These are phyloP conservation scores for Mortierella hygrophila DNA, from an alignment of 192 early-diverging fungal genomes.

Conservation along the genomic window DNA sequence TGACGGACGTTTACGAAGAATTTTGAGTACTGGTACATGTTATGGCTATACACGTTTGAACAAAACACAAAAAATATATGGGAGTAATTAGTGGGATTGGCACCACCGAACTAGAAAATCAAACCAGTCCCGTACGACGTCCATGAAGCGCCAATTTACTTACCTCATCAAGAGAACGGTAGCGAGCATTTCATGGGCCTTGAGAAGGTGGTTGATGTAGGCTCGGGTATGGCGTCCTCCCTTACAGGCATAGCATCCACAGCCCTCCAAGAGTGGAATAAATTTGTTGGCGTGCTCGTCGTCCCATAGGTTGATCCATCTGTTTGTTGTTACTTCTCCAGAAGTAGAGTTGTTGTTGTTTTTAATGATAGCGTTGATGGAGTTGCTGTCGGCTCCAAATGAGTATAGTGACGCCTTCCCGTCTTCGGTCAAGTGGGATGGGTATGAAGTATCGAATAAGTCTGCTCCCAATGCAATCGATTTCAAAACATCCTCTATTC, in stretches of 20 bases:
- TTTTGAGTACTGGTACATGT: constrained; percentile 52
- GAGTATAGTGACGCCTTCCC: constrained; percentile 74
- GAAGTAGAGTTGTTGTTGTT: not conserved
- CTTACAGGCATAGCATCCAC: constrained; percentile 76
- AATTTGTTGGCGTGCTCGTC: constrained; percentile 68
- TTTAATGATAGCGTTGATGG: not conserved
- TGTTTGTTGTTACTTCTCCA: constrained; percentile 7
- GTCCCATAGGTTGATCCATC: constrained; percentile 71
- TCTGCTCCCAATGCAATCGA: constrained; percentile 73
- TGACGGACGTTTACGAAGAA: constrained; percentile 50
- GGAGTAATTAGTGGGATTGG: not conserved
- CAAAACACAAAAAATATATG: not conserved
- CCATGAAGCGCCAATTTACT: not conserved
- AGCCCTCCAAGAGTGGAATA: constrained; percentile 70
- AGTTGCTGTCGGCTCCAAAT: constrained; percentile 38
- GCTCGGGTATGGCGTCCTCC: constrained; percentile 72
- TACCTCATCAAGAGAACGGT: constrained; percentile 80
- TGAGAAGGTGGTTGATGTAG: constrained; percentile 81
- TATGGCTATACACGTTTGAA: constrained; percentile 26
- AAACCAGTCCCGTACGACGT: not conserved
- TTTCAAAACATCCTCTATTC: constrained; percentile 62
- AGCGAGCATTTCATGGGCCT: constrained; percentile 83
- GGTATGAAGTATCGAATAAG: constrained; percentile 80
- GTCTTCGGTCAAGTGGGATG: constrained; percentile 71
- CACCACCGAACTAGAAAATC: not conserved